phyloP scores from a whole-genome alignment of 345 rosid genomes.

The Toxicodendron radicans region DNA sequence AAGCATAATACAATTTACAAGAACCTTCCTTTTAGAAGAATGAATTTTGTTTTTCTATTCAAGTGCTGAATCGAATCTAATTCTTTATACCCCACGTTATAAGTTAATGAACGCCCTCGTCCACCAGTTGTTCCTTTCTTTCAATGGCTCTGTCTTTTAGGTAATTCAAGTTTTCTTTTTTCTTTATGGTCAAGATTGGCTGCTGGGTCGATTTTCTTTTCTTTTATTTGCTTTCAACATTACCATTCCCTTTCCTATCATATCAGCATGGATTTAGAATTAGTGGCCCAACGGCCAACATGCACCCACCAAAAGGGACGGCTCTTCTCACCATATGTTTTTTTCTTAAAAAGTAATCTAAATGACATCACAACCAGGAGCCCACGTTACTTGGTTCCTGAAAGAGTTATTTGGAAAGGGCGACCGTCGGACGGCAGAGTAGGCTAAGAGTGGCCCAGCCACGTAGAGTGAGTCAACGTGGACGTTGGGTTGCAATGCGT shows the following conservation, averaged over 20 bases:
- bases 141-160: neutral
- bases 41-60: neutral
- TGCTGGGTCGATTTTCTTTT: neutral
- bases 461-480: too few species aligned
- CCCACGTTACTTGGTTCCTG: too few species aligned
- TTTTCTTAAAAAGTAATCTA: neutral
- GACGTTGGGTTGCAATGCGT: too few species aligned
- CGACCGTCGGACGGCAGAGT: too few species aligned
- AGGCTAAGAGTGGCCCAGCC: too few species aligned
- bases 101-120: too few species aligned
- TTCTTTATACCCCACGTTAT: neutral
- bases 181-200: slow-evolving; percentile 3
- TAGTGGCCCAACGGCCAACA: neutral
- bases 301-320: neutral
- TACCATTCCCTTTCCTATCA: neutral
- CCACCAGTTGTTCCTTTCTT: neutral
- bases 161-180: neutral
- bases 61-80: neutral
- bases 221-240: neutral
- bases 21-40: neutral
- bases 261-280: neutral
- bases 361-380: too few species aligned
- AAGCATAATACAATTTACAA: neutral
- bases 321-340: neutral
- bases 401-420: too few species aligned